Evolutionary conservation across 345 rosid species (phyloP).

Genomic region (Dimocarpus longan): DNA sequence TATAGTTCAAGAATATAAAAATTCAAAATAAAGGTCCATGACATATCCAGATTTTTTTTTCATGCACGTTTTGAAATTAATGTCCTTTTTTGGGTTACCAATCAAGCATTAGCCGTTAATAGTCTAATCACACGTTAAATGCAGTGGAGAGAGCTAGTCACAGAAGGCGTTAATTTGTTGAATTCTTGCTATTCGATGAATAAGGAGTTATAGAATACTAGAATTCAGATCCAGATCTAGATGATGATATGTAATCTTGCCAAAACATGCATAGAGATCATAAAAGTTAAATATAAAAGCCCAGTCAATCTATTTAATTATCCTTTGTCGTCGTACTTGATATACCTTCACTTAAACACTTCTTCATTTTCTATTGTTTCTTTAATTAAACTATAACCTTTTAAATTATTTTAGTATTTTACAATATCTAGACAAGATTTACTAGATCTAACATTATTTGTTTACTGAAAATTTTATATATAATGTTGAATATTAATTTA

Average conservation of each 20-base stretch:
- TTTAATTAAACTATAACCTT: background rate
- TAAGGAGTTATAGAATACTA: background rate
- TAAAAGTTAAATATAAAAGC: too few relatives aligned
- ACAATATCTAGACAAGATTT: conserved; percentile 25
- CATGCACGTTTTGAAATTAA: background rate
- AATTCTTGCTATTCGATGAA: background rate
- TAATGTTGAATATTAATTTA: background rate
- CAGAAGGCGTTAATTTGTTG: too few relatives aligned
- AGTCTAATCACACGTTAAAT: too few relatives aligned
- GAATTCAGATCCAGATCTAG: background rate
- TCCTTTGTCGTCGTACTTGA: background rate
- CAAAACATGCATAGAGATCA: too few relatives aligned
- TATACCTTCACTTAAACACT: conserved; percentile 12
- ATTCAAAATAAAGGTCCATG: too few relatives aligned
- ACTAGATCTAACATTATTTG: conserved; percentile 21
- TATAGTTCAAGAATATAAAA: too few relatives aligned
- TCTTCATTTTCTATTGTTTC: background rate
- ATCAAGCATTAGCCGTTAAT: too few relatives aligned
- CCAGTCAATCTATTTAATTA: too few relatives aligned
- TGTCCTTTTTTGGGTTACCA: background rate
- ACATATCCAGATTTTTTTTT: too few relatives aligned
- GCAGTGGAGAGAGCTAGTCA: too few relatives aligned
- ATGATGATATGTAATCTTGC: background rate
- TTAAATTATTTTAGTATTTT: conserved; percentile 4
- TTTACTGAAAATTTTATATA: background rate